These are phyloP conservation scores for Starmerella scarabaei DNA, from an alignment of 805 yeast species.

Conservation along the genomic window DNA sequence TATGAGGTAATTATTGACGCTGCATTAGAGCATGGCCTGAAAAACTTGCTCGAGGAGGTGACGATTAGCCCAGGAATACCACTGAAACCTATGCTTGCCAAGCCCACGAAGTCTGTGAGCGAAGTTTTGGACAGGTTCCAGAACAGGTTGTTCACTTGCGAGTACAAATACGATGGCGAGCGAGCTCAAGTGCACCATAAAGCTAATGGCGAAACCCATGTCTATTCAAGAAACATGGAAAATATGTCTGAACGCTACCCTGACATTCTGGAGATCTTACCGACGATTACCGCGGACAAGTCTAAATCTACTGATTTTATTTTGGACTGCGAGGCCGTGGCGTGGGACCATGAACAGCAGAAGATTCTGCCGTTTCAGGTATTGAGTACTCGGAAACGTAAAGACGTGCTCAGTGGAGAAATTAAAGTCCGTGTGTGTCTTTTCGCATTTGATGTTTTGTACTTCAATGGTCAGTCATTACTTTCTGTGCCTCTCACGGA, in stretches of 20 bases:
- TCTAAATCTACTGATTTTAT: conserved; percentile 44
- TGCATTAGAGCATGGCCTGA: conserved; percentile 55
- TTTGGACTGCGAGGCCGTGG: conserved; percentile 93
- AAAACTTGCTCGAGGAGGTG: conserved; percentile 51
- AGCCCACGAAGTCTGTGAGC: conserved; percentile 87
- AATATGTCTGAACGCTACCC: conserved; percentile 96
- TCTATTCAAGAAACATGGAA: conserved; percentile 90
- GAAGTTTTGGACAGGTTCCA: conserved; percentile 84
- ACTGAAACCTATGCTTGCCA: conserved; percentile 93
- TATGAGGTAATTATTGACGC: conserved; percentile 64
- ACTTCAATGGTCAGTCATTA: conserved; percentile 57
- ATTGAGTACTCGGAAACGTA: conserved; percentile 82
- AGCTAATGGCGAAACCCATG: conserved; percentile 47
- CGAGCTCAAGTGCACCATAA: conserved; percentile 86
- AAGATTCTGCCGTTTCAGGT: conserved; percentile 90
- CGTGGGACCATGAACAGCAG: conserved; percentile 72
- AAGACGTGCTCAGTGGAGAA: conserved; percentile 76
- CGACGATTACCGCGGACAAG: conserved; percentile 37
- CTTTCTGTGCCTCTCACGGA: conserved; percentile 55
- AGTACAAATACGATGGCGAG: conserved; percentile 95
- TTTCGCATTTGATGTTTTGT: conserved; percentile 80
- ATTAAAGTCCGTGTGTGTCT: conserved; percentile 85
- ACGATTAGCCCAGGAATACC: conserved; percentile 85
- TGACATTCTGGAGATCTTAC: conserved; percentile 60
- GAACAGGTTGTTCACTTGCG: conserved; percentile 79